These are phyloP conservation scores for Podila epicladia DNA, from an alignment of 192 early-diverging fungal species.

Conservation along the genomic window DNA sequence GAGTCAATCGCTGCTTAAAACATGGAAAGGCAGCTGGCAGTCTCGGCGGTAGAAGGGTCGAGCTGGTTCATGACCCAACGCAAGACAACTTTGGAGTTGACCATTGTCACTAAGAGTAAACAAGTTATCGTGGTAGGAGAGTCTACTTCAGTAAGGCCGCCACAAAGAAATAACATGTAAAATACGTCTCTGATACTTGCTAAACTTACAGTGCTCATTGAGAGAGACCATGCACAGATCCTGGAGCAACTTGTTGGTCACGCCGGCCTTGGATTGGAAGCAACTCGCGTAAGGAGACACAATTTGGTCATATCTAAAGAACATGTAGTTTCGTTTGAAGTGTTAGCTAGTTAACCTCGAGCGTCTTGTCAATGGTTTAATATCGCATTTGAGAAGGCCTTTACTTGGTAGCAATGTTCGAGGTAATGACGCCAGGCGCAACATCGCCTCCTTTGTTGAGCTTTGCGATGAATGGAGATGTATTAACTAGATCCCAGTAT, in stretches of 20 bases:
- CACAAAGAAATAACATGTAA: neutral
- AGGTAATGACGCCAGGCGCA: conserved; percentile 19
- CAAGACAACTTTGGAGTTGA: conserved; percentile 29
- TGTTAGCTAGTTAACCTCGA: too few relatives aligned
- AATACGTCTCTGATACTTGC: neutral
- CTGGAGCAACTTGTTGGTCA: conserved; percentile 26
- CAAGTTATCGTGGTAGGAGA: neutral
- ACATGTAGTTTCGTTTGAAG: too few relatives aligned
- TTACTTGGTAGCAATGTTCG: conserved; percentile 28
- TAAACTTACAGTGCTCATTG: conserved; percentile 39
- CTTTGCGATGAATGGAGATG: conserved; percentile 18
- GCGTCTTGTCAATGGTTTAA: too few relatives aligned
- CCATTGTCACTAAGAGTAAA: conserved; percentile 21
- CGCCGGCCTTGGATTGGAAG: neutral
- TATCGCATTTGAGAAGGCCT: too few relatives aligned
- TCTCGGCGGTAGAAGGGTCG: conserved; percentile 28
- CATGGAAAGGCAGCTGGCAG: conserved; percentile 22
- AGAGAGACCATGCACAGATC: conserved; percentile 23
- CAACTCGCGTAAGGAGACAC: conserved; percentile 22
- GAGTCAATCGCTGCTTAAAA: neutral
- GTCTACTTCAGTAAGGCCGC: too few relatives aligned
- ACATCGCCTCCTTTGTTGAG: conserved; percentile 29
- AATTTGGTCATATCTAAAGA: conserved; percentile 10
- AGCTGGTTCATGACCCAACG: conserved; percentile 35
- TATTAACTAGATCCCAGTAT: neutral